Percentiles rank a stretch among this genome's conserved stretches.
These are phyloP conservation scores for Microcos paniculata DNA, from an alignment of 345 rosid genomes.

Conservation along the genomic window DNA sequence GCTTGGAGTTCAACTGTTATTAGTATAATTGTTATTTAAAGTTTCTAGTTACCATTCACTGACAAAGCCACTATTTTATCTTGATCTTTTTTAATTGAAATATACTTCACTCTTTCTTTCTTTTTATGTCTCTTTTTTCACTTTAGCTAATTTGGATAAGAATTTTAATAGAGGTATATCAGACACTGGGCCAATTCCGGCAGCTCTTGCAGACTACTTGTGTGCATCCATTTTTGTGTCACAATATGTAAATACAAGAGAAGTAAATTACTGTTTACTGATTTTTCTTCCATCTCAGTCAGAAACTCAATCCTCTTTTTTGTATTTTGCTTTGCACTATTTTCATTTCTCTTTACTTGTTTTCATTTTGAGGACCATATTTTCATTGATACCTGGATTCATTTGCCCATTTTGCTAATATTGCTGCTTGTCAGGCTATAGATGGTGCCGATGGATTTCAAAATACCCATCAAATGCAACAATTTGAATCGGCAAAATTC, in stretches of 20 bases:
- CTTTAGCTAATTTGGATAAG: not conserved
- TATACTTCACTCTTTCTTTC: not conserved
- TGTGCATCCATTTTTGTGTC: not conserved
- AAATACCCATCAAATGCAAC: slow-evolving; percentile 79
- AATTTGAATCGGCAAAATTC: slow-evolving; percentile 83
- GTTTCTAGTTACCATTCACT: not conserved
- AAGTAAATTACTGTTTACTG: not conserved
- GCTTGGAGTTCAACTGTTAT: not conserved
- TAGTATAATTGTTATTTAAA: not conserved
- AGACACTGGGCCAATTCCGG: not conserved
- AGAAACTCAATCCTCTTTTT: not conserved
- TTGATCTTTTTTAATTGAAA: not conserved
- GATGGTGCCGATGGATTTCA: slow-evolving; percentile 94
- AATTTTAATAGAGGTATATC: not conserved
- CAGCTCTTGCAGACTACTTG: not conserved
- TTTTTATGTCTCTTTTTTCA: not conserved
- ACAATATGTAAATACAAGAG: not conserved
- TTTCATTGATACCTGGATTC: not conserved
- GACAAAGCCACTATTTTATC: not conserved
- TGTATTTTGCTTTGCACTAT: not conserved
- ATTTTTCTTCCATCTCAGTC: not conserved
- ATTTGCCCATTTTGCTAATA: slow-evolving; percentile 9
- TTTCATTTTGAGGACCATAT: not conserved
- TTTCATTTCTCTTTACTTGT: not conserved
- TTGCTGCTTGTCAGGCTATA: slow-evolving; percentile 56